Conservation (phyloP, 176 grass and related monocot species). For the Ananas comosus region DNA sequence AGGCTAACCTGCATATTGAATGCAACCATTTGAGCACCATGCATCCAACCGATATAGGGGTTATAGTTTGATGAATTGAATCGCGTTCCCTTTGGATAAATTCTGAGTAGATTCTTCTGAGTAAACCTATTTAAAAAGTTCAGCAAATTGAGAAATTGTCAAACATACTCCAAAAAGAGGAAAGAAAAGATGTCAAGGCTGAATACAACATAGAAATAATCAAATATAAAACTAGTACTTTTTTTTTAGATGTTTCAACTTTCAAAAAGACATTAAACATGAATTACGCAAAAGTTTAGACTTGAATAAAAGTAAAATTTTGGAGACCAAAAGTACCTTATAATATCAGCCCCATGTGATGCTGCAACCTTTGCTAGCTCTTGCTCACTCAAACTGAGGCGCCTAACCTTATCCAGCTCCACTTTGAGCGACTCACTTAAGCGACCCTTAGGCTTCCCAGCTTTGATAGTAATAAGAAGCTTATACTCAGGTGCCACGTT, state of each 20-base stretch:
- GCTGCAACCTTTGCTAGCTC: slow-evolving; percentile 6
- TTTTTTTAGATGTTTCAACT: background rate
- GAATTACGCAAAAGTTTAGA: background rate
- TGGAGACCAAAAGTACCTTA: slow-evolving; percentile 8
- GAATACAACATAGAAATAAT: background rate
- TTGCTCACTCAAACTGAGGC: slow-evolving; percentile 21
- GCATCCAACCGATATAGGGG: slow-evolving; percentile 20
- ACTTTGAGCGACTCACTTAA: slow-evolving; percentile 16
- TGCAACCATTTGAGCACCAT: slow-evolving; percentile 29
- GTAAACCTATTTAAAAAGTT: slow-evolving; percentile 16
- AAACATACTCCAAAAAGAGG: background rate
- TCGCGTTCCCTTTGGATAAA: slow-evolving; percentile 22
- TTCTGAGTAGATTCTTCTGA: slow-evolving; percentile 15
- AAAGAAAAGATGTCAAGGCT: background rate
- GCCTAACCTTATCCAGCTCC: slow-evolving; percentile 16
- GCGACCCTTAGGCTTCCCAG: slow-evolving; percentile 17
- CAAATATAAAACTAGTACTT: background rate
- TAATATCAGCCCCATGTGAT: slow-evolving; percentile 10
- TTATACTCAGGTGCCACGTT: slow-evolving; percentile 8
- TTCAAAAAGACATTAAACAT: background rate
- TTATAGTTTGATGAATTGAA: slow-evolving; percentile 25
- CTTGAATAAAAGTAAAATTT: background rate
- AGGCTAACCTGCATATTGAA: slow-evolving; percentile 26
- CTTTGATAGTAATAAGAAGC: slow-evolving; percentile 11
- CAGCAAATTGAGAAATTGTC: background rate